Evolutionary conservation across 2,329 filamentous ascomycete genomes (phyloP).

Genomic region (Aspergillus flavus): DNA sequence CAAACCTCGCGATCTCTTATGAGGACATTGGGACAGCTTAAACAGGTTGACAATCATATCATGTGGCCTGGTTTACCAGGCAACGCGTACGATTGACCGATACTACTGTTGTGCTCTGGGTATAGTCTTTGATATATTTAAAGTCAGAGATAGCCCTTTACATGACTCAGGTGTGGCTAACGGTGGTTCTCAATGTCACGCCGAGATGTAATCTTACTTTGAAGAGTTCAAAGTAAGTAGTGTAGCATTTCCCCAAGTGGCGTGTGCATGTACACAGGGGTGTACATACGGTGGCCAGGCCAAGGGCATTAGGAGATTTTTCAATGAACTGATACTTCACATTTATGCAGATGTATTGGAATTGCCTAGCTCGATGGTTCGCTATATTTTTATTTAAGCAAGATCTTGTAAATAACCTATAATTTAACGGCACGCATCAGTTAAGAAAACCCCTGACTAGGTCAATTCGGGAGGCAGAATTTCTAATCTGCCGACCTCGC

Average conservation of each 20-base stretch:
- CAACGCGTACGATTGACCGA: neutral
- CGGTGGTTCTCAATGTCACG: too few relatives aligned
- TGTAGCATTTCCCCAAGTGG: too few relatives aligned
- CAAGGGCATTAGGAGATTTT: neutral
- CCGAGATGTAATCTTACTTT: too few relatives aligned
- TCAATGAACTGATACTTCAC: neutral
- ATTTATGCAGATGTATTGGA: neutral
- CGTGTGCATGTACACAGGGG: too few relatives aligned
- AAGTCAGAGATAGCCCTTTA: neutral
- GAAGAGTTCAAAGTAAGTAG: too few relatives aligned
- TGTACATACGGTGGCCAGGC: too few relatives aligned
- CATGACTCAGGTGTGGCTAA: neutral
- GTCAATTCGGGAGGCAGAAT: neutral
- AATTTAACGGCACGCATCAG: too few relatives aligned
- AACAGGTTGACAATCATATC: neutral
- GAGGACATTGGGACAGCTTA: neutral
- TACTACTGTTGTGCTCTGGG: neutral
- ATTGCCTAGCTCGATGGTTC: neutral
- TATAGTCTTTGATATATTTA: neutral
- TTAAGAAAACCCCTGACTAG: neutral
- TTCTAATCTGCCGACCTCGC: neutral
- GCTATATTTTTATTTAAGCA: fast-evolving
- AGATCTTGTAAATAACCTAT: neutral
- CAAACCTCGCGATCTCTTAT: neutral
- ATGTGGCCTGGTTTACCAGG: neutral